A percentile compares a stretch with the other conserved stretches of the same genome.
Conservation (phyloP, 2,329 filamentous ascomycete species). For the Talaromyces albobiverticillius region DNA sequence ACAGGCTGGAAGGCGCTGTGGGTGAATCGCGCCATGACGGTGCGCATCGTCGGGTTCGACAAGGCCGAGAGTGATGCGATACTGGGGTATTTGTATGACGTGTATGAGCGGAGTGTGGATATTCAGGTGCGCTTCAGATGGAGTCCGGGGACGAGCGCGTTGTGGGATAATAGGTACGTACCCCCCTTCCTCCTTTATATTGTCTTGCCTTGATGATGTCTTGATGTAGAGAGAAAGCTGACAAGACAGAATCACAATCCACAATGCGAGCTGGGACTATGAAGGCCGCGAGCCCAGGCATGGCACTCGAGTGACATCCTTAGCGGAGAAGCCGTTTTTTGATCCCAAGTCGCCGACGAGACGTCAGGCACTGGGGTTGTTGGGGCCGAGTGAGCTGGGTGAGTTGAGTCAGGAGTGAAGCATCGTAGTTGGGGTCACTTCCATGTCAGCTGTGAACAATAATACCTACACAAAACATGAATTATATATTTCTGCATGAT, state of each 20-base stretch:
- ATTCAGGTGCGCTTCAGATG: slow-evolving; percentile 71
- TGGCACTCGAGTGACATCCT: slow-evolving; percentile 67
- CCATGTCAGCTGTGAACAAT: too few species aligned
- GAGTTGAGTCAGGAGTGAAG: slow-evolving; percentile 15
- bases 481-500: too few species aligned
- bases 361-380: slow-evolving; percentile 63
- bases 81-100: slow-evolving; percentile 63
- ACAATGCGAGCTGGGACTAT: slow-evolving; percentile 74
- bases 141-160: slow-evolving; percentile 63
- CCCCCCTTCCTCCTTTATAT: too few species aligned
- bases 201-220: too few species aligned
- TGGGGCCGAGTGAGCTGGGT: slow-evolving; percentile 42
- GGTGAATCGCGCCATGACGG: slow-evolving; percentile 69
- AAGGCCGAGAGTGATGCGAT: slow-evolving; percentile 67
- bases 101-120: slow-evolving; percentile 67
- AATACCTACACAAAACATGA: too few species aligned
- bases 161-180: slow-evolving; percentile 74
- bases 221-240: too few species aligned
- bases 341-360: slow-evolving; percentile 63
- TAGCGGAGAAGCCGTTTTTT: slow-evolving; percentile 71
- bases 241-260: slow-evolving; percentile 65
- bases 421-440: neutral
- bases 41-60: slow-evolving; percentile 66
- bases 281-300: slow-evolving; percentile 65
- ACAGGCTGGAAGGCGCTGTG: slow-evolving; percentile 73